Evolutionary conservation across 257 asterid species (phyloP).

Genomic region (Solanum piurae): DNA sequence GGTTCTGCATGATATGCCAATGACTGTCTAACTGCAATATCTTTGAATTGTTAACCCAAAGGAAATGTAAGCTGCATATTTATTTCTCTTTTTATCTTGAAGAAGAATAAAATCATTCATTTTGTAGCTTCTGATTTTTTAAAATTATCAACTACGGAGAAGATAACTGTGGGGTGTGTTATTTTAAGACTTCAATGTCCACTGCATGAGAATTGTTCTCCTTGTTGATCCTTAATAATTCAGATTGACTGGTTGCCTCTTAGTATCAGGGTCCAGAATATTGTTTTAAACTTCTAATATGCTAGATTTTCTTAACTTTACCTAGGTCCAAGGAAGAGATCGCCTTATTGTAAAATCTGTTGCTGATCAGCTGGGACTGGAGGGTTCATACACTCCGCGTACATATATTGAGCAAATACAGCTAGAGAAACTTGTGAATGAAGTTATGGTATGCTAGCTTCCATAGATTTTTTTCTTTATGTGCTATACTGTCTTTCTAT

Average conservation of each 20-base stretch:
- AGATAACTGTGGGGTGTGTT: not conserved
- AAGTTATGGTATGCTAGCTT: conserved; percentile 68
- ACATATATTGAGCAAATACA: conserved; percentile 97
- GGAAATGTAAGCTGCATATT: not conserved
- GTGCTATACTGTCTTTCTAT: not conserved
- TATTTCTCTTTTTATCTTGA: not conserved
- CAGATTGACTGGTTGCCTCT: not conserved
- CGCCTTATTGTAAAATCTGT: conserved; percentile 49
- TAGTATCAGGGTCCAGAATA: not conserved
- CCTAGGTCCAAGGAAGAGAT: conserved; percentile 93
- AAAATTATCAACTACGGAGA: not conserved
- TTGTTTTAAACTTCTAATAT: not conserved
- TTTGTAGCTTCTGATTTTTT: not conserved
- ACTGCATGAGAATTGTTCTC: not conserved
- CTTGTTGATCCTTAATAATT: not conserved
- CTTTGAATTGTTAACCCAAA: not conserved
- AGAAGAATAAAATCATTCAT: not conserved
- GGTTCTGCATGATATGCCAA: not conserved
- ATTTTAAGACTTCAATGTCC: not conserved
- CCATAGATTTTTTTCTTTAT: not conserved
- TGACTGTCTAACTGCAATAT: not conserved
- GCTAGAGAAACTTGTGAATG: conserved; percentile 87
- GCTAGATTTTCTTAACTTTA: not conserved
- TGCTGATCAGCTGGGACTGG: conserved; percentile 82
- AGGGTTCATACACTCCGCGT: conserved; percentile 78